phyloP scores from a whole-genome alignment of 2,329 filamentous ascomycete genomes.

The Exophiala sp. region DNA sequence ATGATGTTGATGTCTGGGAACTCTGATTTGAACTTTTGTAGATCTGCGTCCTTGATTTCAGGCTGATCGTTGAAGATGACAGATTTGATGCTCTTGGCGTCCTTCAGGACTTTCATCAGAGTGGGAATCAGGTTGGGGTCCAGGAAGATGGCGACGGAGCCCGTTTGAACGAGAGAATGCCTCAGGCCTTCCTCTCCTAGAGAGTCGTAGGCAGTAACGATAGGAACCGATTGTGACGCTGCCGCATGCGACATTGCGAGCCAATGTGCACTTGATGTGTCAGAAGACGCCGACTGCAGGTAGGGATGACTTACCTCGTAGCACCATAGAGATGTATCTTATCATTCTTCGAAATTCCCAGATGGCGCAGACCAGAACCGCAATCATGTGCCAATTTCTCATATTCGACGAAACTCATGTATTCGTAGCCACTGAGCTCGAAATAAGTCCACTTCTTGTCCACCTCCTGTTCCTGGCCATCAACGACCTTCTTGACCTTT shows the following conservation, averaged over 20 bases:
- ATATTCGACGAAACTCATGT: conserved; percentile 76
- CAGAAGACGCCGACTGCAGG: conserved; percentile 2
- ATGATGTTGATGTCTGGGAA: conserved; percentile 50
- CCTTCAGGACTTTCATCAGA: conserved; percentile 51
- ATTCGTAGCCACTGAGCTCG: conserved; percentile 74
- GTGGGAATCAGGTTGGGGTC: conserved; percentile 42
- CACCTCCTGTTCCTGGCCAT: conserved; percentile 73
- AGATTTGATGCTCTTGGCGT: conserved; percentile 50
- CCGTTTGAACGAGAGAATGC: conserved; percentile 34
- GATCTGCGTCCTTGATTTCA: conserved; percentile 46
- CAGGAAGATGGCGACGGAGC: conserved; percentile 35
- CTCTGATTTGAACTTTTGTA: conserved; percentile 49
- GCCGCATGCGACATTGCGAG: conserved; percentile 75
- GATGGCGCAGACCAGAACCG: conserved; percentile 68
- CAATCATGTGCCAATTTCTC: conserved; percentile 65
- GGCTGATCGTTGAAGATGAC: conserved; percentile 55
- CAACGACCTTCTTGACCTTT: conserved; percentile 83
- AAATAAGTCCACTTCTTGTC: conserved; percentile 92
- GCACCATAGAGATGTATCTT: conserved; percentile 77
- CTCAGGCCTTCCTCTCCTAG: conserved; percentile 35
- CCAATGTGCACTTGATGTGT: conserved; percentile 66
- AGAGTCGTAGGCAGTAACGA: conserved; percentile 63
- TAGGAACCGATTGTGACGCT: conserved; percentile 79
- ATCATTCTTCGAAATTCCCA: conserved; percentile 66
- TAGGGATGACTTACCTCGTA: conserved; percentile 59